Base-by-base conservation (phyloP, 805 yeast genomes). In the Schwanniomyces vanrijiae region DNA sequence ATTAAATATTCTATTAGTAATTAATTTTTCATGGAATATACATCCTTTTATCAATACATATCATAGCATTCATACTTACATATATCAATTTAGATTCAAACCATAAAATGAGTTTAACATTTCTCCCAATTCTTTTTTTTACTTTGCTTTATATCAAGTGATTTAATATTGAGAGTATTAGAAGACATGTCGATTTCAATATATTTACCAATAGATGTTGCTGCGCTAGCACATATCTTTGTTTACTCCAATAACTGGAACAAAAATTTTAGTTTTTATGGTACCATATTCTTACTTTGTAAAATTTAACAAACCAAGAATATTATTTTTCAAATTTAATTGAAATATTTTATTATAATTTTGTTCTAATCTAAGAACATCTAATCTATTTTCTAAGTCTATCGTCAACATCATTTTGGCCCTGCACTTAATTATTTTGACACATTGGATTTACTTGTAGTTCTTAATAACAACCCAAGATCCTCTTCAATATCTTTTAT, bases 141-240 rank as follows among this genome's bases (percentile, higher is more conserved):
- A 39, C 79, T 78, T 54, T 75, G 78, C 14, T 61, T 59, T 35
- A 72, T 59, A 10, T 43, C 29, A 19, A 70, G 63, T 13, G 62
- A 63, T 2, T 73, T 65, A 14, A 25, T 19, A 33, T 46, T 38
- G n/a, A 21, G n/a, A 10, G 45, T 42, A 29, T 14, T 29, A 29
- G 34, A 5, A 11, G 5, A 6, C 6, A 11, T 6, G 13, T 26
- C 34, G 16, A 49, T 55, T 8, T 54, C 50, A 28, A 61, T 53
- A 44, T 49, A 58, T 5, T 60, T 63, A 1, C 62, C 69, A 13
- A 61, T 49, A 7, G 68, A 66, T 2, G 62, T 68, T 16, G 67
- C 58, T n/a, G 82, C 83, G 49, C 76, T 68, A 2, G 83, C 83
- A 58, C 83, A 78, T 6, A 55, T 78, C 83, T 49, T 79, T 83